phyloP scores from a whole-genome alignment of 805 yeast genomes.

The Geotrichum ghanense region DNA sequence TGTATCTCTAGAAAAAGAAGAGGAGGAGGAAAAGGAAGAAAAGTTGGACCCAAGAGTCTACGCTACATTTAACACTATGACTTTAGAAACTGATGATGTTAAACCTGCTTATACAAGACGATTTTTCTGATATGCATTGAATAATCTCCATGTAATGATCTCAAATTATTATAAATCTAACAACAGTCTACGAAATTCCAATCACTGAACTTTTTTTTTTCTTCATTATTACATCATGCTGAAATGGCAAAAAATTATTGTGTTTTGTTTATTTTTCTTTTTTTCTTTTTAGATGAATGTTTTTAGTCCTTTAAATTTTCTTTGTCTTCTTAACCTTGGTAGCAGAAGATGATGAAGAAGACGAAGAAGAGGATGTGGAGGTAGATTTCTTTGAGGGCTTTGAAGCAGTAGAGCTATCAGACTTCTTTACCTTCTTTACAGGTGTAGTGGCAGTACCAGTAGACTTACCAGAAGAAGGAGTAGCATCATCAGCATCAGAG shows the following conservation, averaged over 20 bases:
- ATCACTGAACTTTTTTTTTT: too few species aligned
- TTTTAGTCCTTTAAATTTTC: too few species aligned
- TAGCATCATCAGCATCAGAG: too few species aligned
- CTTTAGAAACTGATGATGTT: not conserved
- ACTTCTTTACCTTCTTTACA: too few species aligned
- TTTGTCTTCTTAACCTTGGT: not conserved
- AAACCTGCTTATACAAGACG: not conserved
- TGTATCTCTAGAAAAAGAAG: too few species aligned
- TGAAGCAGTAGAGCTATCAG: not conserved
- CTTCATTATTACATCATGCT: too few species aligned
- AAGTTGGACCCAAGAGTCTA: constrained; percentile 1
- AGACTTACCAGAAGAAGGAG: not conserved
- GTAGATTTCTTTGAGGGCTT: not conserved
- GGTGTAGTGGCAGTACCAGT: not conserved
- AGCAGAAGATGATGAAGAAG: not conserved
- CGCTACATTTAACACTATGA: not conserved
- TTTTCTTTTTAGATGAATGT: too few species aligned
- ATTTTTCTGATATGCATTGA: constrained; percentile 1
- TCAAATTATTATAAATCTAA: too few species aligned
- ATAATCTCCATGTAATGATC: too few species aligned
- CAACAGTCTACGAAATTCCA: too few species aligned
- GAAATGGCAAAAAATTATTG: too few species aligned
- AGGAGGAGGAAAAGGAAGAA: not conserved
- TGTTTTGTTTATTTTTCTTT: too few species aligned
- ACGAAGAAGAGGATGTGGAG: not conserved